Conservation (phyloP, 495 filamentous ascomycete genomes). For the Trichocladium uniseriatum region DNA sequence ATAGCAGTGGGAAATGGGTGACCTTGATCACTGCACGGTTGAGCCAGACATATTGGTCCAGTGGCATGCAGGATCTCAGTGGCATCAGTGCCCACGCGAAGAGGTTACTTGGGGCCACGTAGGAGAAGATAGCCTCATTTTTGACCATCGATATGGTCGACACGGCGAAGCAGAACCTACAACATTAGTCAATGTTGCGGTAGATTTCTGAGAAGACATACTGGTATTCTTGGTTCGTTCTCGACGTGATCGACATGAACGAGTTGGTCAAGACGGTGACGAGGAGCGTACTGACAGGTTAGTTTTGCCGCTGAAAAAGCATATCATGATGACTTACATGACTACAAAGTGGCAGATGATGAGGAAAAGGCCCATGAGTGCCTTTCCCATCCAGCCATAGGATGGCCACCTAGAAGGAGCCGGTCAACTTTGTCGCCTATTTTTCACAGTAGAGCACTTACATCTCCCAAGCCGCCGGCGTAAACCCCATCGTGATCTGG, state of each 20-base stretch:
- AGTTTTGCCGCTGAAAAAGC: neutral
- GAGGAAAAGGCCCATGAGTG: constrained; percentile 68
- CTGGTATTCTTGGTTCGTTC: constrained; percentile 86
- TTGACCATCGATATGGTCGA: constrained; percentile 96
- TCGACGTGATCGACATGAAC: constrained; percentile 87
- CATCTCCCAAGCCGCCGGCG: constrained; percentile 44
- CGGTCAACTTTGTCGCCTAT: constrained; percentile 1
- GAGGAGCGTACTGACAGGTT: constrained; percentile 55
- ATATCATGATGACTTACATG: constrained; percentile 39
- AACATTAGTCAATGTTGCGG: neutral
- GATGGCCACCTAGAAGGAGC: constrained; percentile 55
- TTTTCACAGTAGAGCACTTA: constrained; percentile 18
- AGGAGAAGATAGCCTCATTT: constrained; percentile 85
- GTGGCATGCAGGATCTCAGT: constrained; percentile 65
- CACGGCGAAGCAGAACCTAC: constrained; percentile 74
- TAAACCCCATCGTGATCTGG: constrained; percentile 84
- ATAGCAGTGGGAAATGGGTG: constrained; percentile 79
- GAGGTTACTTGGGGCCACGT: constrained; percentile 80
- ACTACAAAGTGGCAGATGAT: constrained; percentile 92
- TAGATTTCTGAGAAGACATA: too few relatives aligned
- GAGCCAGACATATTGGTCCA: constrained; percentile 65
- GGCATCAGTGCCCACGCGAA: constrained; percentile 80
- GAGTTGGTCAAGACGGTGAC: constrained; percentile 90
- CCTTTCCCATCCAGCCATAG: constrained; percentile 68
- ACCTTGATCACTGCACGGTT: constrained; percentile 83